These are phyloP conservation scores for Spatholobus suberectus DNA, from an alignment of 306 rosid species.

Conservation along the genomic window DNA sequence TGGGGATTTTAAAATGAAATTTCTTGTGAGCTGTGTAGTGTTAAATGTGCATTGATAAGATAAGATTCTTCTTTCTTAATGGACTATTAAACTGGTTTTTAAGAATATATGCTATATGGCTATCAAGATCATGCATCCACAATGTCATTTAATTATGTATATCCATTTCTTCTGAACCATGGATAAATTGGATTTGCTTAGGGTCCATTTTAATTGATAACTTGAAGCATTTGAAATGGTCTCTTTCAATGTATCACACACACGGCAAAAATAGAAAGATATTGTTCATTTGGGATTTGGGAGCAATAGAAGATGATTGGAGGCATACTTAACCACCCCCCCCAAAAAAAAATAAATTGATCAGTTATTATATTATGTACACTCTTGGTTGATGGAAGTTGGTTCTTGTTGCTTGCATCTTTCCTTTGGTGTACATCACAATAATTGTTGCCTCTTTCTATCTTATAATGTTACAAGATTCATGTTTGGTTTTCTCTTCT, in stretches of 20 bases:
- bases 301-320: constrained; percentile 22
- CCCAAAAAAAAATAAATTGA: too few relatives aligned
- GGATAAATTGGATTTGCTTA: not conserved
- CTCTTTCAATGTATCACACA: not conserved
- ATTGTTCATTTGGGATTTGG: constrained; percentile 27
- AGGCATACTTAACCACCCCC: not conserved
- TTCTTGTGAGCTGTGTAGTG: constrained; percentile 1
- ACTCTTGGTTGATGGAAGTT: constrained; percentile 11
- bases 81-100: not conserved
- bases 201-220: constrained; percentile 18
- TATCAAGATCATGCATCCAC: not conserved
- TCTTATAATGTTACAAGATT: constrained; percentile 8
- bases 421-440: not conserved
- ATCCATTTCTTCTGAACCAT: not conserved
- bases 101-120: not conserved
- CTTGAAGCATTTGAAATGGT: not conserved
- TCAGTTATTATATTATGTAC: constrained; percentile 5
- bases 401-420: not conserved
- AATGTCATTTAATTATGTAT: not conserved
- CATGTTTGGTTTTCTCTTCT: constrained; percentile 12
- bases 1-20: not conserved
- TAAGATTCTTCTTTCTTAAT: not conserved
- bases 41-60: not conserved
- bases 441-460: constrained; percentile 3
- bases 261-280: not conserved